Evolutionary conservation across 306 rosid genomes (phyloP), one percentile per base, ranked within the genome.

Genomic region (Styphnolobium japonicum): DNA sequence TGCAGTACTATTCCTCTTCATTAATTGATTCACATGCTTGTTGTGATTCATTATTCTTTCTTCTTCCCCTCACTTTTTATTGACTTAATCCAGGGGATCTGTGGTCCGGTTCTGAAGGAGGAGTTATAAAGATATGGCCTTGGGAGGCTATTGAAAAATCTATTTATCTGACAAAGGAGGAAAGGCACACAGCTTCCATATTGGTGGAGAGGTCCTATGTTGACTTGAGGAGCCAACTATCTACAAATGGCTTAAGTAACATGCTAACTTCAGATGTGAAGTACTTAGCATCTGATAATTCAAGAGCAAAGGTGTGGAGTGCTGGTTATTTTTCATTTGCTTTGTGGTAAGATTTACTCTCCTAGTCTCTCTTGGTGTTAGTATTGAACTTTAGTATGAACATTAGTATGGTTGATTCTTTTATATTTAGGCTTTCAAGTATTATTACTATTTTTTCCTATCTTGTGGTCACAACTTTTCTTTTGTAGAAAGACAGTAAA

Each of bases 101-200:
- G 57, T 95, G 98, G 98, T 95, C 98, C 33, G 97, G 98, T 88
- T 92, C 96, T 7, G 98, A 95, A 83, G 97, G 92, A 49, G 98
- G 98, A 52, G 83, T 10, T 67, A 82, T 93, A 71, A 93, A 87
- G 83, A 87, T 92, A 85, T 95, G 98, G 98, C 92, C 98, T 14
- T 93, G 93, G 93, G 98, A 95, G 84, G 88, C 97, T 52, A 74
- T 93, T 83, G 94, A 91, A 79, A 92, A 87, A 77, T 86, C 98
- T 42, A 82, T 91, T 37, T 87, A 84, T 74, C 77, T 86, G 65
- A 88, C 87, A 0, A 29, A 74, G 46, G 93, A 85, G 76, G 97
- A 92, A 87, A 90, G 90, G 70, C 97, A 79, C 75, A 79, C 66
- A 67, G 93, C 94, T 77, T 81, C 85, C 75, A 76, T 91, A 76